These are phyloP conservation scores for Lichtheimia hyalospora DNA, from an alignment of 371 early-diverging fungal species.

Conservation along the genomic window DNA sequence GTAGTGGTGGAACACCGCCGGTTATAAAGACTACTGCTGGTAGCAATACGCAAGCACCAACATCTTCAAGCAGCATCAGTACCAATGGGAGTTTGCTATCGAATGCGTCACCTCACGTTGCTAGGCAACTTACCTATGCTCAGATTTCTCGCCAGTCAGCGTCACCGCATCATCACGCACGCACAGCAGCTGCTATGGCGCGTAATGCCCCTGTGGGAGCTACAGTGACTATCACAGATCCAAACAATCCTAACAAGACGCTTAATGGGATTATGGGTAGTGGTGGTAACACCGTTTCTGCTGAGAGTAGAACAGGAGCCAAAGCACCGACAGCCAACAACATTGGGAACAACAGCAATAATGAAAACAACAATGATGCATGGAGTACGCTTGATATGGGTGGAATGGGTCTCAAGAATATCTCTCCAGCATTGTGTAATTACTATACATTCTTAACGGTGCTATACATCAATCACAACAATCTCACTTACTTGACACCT, in stretches of 20 bases:
- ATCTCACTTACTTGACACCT: conserved; percentile 74
- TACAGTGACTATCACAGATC: conserved; percentile 64
- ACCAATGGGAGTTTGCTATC: not conserved
- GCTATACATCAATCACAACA: conserved; percentile 94
- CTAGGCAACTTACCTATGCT: conserved; percentile 73
- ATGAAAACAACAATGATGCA: conserved; percentile 11
- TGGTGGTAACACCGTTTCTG: conserved; percentile 24
- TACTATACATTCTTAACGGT: conserved; percentile 81
- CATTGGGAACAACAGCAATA: not conserved
- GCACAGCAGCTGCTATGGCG: conserved; percentile 72
- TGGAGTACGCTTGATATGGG: conserved; percentile 91
- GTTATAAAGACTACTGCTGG: conserved; percentile 33
- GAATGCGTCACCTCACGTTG: conserved; percentile 52
- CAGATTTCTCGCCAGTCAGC: conserved; percentile 75
- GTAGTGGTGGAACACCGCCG: conserved; percentile 10
- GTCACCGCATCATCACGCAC: conserved; percentile 89
- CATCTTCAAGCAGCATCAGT: conserved; percentile 15
- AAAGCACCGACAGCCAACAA: conserved; percentile 9
- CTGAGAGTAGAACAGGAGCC: conserved; percentile 6
- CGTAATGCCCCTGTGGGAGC: conserved; percentile 48
- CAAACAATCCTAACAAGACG: conserved; percentile 58
- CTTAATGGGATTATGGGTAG: conserved; percentile 21
- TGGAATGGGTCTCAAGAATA: conserved; percentile 88
- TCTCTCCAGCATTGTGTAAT: conserved; percentile 73
- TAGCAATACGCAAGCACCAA: conserved; percentile 17